These are phyloP conservation scores for Neohortaea acidophila DNA, from an alignment of 495 filamentous ascomycete genomes.

Conservation along the genomic window DNA sequence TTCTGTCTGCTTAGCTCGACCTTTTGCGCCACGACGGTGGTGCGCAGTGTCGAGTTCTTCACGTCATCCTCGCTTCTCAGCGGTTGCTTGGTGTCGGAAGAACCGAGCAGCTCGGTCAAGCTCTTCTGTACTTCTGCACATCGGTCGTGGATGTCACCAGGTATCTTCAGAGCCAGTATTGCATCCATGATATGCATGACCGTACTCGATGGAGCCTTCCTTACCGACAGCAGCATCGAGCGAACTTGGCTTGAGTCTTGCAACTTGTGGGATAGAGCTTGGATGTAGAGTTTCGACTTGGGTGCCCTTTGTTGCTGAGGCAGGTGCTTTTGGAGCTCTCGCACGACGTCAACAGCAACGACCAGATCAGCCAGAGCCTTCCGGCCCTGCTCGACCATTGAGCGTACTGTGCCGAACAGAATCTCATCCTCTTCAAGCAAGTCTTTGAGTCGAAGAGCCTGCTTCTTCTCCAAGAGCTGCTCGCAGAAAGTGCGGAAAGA, in stretches of 20 bases:
- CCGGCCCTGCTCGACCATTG: conserved; percentile 26
- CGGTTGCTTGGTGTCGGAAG: conserved; percentile 16
- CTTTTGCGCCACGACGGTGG: conserved; percentile 75
- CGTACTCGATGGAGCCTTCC: conserved; percentile 24
- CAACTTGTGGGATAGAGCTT: conserved; percentile 43
- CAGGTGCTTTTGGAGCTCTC: conserved; percentile 30
- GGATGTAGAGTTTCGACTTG: conserved; percentile 40
- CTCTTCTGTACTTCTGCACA: conserved; percentile 22
- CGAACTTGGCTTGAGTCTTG: conserved; percentile 34
- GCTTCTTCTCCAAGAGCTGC: conserved; percentile 30
- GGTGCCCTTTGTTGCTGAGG: conserved; percentile 27
- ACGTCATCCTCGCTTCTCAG: conserved; percentile 65
- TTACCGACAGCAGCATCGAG: conserved; percentile 38
- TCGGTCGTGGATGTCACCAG: not conserved
- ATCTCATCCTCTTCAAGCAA: conserved; percentile 40
- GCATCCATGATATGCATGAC: conserved; percentile 11
- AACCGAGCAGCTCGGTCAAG: conserved; percentile 29
- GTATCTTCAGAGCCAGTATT: not conserved
- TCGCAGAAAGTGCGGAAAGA: conserved; percentile 53
- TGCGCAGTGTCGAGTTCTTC: conserved; percentile 54
- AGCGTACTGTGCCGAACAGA: conserved; percentile 20
- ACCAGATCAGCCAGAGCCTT: conserved; percentile 34
- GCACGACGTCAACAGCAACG: conserved; percentile 32
- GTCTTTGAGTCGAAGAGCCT: conserved; percentile 27
- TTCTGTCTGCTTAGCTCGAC: conserved; percentile 74